Conservation (phyloP, 2,329 filamentous ascomycete species). For the Phialocephala subalpina region DNA sequence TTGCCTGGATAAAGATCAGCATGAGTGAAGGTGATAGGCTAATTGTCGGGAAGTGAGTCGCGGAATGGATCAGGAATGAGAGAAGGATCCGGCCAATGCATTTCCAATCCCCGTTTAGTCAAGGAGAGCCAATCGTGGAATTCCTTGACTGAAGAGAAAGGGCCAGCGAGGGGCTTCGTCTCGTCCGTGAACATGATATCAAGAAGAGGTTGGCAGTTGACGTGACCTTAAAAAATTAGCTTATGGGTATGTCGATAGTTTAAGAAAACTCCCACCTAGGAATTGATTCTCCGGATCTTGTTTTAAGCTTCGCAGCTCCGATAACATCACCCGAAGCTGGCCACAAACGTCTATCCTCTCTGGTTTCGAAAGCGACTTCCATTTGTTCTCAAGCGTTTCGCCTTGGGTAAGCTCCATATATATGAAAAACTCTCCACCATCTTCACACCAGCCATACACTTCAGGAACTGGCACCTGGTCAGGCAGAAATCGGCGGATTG, state of each 20-base stretch:
- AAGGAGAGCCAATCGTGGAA: slow-evolving; percentile 42
- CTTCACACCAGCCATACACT: slow-evolving; percentile 46
- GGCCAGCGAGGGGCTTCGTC: slow-evolving; percentile 35
- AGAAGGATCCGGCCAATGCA: slow-evolving; percentile 33
- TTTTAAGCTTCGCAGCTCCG: slow-evolving; percentile 25
- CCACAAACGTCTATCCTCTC: slow-evolving; percentile 28
- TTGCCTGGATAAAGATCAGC: slow-evolving; percentile 45
- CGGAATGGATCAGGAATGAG: slow-evolving; percentile 37
- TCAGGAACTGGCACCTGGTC: slow-evolving; percentile 46
- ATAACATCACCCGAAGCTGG: slow-evolving; percentile 33
- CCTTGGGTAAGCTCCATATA: slow-evolving; percentile 39
- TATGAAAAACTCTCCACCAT: slow-evolving; percentile 39
- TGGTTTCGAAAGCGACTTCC: slow-evolving; percentile 24
- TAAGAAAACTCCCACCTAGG: slow-evolving; percentile 20
- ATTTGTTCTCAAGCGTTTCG: slow-evolving; percentile 29
- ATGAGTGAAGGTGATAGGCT: slow-evolving; percentile 45
- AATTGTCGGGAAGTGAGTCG: slow-evolving; percentile 39
- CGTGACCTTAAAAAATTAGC: slow-evolving; percentile 15
- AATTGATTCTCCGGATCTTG: slow-evolving; percentile 26
- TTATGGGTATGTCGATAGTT: slow-evolving; percentile 7
- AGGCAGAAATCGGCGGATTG: slow-evolving; percentile 34
- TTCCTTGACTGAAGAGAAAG: slow-evolving; percentile 34
- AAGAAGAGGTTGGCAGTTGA: slow-evolving; percentile 31
- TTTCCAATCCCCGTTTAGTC: slow-evolving; percentile 29
- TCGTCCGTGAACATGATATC: slow-evolving; percentile 33